A percentile compares a stretch with the other conserved stretches of the same genome.
phyloP scores from a whole-genome alignment of 164 flowering plant species.

The Stephania yunnanensis region DNA sequence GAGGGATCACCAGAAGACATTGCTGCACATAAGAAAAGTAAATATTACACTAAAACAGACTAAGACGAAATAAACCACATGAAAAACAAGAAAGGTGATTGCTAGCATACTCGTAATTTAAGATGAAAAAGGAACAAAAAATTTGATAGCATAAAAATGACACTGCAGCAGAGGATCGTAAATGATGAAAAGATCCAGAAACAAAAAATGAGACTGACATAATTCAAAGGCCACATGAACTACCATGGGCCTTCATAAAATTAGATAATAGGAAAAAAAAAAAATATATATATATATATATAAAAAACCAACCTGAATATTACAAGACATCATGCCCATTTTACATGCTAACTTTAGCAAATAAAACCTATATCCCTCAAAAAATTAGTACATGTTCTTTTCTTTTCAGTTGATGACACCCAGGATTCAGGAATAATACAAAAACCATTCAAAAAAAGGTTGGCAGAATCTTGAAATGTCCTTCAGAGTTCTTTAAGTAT shows the following conservation, averaged over 20 bases:
- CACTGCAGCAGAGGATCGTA: neutral
- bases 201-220: neutral
- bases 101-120: neutral
- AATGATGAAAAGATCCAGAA: neutral
- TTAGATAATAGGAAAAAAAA: neutral
- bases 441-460: too few species aligned
- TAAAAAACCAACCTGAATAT: too few species aligned
- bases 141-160: neutral
- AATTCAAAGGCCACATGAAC: neutral
- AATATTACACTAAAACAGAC: neutral
- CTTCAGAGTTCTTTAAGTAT: neutral
- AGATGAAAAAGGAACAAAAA: neutral
- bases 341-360: neutral
- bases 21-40: constrained; percentile 30
- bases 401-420: too few species aligned
- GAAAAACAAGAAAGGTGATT: neutral
- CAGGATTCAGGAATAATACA: too few species aligned
- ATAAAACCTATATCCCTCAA: too few species aligned
- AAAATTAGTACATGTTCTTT: too few species aligned
- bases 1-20: constrained; percentile 42
- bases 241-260: neutral
- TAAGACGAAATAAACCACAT: too few species aligned
- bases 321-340: too few species aligned
- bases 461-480: neutral
- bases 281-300: too few species aligned